These are phyloP conservation scores for Mortierella antarctica DNA, from an alignment of 192 early-diverging fungal species.

Conservation along the genomic window DNA sequence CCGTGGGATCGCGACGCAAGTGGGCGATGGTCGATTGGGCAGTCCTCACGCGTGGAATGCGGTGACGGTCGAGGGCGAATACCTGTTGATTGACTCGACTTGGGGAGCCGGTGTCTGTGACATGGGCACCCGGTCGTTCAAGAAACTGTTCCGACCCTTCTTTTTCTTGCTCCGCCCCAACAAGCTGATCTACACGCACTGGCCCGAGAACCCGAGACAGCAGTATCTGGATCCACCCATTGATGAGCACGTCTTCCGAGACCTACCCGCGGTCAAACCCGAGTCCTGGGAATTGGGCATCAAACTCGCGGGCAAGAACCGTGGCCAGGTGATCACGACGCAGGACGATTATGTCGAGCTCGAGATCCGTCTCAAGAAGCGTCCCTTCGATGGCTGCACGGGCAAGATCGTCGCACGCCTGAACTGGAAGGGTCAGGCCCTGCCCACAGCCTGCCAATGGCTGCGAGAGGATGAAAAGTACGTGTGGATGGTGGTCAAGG, in stretches of 20 bases:
- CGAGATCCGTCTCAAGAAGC: slow-evolving; percentile 44
- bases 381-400: slow-evolving; percentile 30
- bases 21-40: slow-evolving; percentile 49
- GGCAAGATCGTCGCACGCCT: slow-evolving; percentile 47
- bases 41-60: slow-evolving; percentile 68
- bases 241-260: slow-evolving; percentile 56
- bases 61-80: slow-evolving; percentile 60
- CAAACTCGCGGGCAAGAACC: slow-evolving; percentile 36
- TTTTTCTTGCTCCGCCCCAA: slow-evolving; percentile 65
- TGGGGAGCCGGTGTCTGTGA: slow-evolving; percentile 65
- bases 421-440: slow-evolving; percentile 49
- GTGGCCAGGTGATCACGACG: slow-evolving; percentile 32
- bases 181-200: slow-evolving; percentile 67
- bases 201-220: slow-evolving; percentile 59
- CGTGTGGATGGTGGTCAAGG: slow-evolving; percentile 39
- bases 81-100: slow-evolving; percentile 66
- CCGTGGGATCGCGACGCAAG: slow-evolving; percentile 57
- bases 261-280: slow-evolving; percentile 52
- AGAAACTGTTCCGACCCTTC: slow-evolving; percentile 60
- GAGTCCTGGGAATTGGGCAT: slow-evolving; percentile 50
- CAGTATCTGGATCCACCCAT: slow-evolving; percentile 62
- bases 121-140: slow-evolving; percentile 44
- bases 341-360: slow-evolving; percentile 42
- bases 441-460: slow-evolving; percentile 31
- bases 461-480: slow-evolving; percentile 33